Base-by-base conservation (phyloP, 176 grass and related monocot species). In the Lolium multiflorum region DNA sequence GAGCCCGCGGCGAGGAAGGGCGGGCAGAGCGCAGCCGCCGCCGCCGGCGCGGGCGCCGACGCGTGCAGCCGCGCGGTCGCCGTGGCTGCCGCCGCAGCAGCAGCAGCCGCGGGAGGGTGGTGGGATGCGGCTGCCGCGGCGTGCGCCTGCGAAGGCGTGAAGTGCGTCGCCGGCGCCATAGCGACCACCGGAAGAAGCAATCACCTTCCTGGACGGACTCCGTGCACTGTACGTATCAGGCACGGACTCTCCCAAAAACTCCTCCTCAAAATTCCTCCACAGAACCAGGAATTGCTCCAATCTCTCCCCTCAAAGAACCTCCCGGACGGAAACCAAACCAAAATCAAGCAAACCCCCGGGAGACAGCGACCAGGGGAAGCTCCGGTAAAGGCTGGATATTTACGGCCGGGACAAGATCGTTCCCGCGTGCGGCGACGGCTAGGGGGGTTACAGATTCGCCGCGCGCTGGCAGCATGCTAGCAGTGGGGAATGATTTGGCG, bases 131-230 rank as follows among this genome's bases (percentile, higher is more conserved):
- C 86, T 16, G 88, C 86, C 24, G 80, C 85, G 79, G 80, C 85
- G 82, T 65, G 93, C 69, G 89, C 78, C 83, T 92, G 89, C 58
- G 93, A 86, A 71, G 91, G 72, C 83, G 93, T 91, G 91, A 95
- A 87, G 72, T 86, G 96, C 28, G 91, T 94, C 59, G 93, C 81
- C 70, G 93, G 90, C 49, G 97, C 90, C 97, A 98, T 98, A 66
- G 47, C 18, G 11, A 76, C 48, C 25, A 10, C 52, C n/a, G 44
- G 59, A 56, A 21, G 69, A 56, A 21, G 69, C 39, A 37, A 77
- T 71, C 65, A 79, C 84, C 84, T 79, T 73, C 79, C 58, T 56
- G 68, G 0, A 43, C 70, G 7, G 46, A 35, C 48, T 35, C 48
- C 72, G 12, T 1, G 5, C 11, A 54, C 48, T 21, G 24, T 24